Conservation (phyloP, 2,329 filamentous ascomycete species). For the Pseudocercospora eumusae region DNA sequence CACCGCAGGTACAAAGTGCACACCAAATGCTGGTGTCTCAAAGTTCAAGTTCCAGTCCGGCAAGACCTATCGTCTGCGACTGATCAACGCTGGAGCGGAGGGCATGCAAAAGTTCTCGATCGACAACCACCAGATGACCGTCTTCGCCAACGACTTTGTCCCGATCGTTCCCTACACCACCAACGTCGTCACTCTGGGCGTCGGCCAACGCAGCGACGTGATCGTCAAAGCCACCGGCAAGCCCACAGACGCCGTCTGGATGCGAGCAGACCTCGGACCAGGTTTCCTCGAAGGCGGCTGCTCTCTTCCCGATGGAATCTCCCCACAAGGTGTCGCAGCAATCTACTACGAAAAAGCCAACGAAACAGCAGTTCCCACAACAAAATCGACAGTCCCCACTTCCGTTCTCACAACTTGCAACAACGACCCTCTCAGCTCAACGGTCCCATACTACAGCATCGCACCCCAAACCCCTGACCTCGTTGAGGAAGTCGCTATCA, state of each 20-base stretch:
- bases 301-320: slow-evolving; percentile 39
- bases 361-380: slow-evolving; percentile 42
- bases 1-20: slow-evolving; percentile 32
- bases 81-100: slow-evolving; percentile 48
- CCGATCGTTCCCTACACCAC: slow-evolving; percentile 46
- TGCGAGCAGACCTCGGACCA: slow-evolving; percentile 55
- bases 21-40: slow-evolving; percentile 38
- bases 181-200: slow-evolving; percentile 54
- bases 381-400: slow-evolving; percentile 53
- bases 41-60: slow-evolving; percentile 44
- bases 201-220: slow-evolving; percentile 57
- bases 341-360: slow-evolving; percentile 67
- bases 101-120: slow-evolving; percentile 51
- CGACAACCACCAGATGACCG: slow-evolving; percentile 48
- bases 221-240: slow-evolving; percentile 44
- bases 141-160: slow-evolving; percentile 49
- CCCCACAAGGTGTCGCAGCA: slow-evolving; percentile 58
- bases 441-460: slow-evolving; percentile 57
- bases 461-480: slow-evolving; percentile 49
- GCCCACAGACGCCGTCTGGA: slow-evolving; percentile 40
- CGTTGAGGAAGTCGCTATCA: slow-evolving; percentile 51
- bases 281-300: slow-evolving; percentile 54
- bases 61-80: slow-evolving; percentile 46
- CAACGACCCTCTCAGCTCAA: slow-evolving; percentile 58
- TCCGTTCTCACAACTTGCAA: slow-evolving; percentile 50